These are phyloP conservation scores for Mycena floridula DNA, from an alignment of 768 basidiomycete genomes.

Conservation along the genomic window DNA sequence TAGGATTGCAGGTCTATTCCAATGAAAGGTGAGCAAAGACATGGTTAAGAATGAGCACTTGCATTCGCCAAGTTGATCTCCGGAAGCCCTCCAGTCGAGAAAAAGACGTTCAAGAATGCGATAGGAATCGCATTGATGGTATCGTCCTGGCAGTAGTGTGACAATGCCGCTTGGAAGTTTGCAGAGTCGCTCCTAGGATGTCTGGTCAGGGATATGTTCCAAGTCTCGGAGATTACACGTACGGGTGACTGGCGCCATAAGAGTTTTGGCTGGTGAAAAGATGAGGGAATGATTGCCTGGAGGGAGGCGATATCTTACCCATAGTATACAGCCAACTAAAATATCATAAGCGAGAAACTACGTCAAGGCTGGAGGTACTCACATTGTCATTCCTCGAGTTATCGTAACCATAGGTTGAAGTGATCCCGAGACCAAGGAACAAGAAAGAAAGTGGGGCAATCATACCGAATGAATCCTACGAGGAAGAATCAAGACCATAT, in stretches of 20 bases:
- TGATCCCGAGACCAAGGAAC: not conserved
- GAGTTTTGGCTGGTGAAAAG: slow-evolving; percentile 43
- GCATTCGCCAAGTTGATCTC: slow-evolving; percentile 59
- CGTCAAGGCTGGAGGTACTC: slow-evolving; percentile 6
- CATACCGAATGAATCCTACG: too few species aligned
- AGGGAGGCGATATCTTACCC: too few species aligned
- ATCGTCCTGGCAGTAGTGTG: slow-evolving; percentile 33
- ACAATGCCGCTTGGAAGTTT: not conserved
- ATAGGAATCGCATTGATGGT: slow-evolving; percentile 54
- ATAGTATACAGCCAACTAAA: slow-evolving; percentile 26
- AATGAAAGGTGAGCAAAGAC: not conserved
- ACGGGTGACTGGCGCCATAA: slow-evolving; percentile 43
- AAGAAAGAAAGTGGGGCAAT: too few species aligned
- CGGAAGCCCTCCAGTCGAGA: slow-evolving; percentile 50
- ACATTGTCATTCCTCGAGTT: slow-evolving; percentile 33
- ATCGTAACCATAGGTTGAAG: slow-evolving; percentile 22
- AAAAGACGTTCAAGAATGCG: slow-evolving; percentile 58
- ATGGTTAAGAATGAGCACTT: slow-evolving; percentile 9
- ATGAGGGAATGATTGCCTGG: slow-evolving; percentile 2
- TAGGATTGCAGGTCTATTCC: slow-evolving; percentile 42
- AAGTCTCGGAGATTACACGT: slow-evolving; percentile 29
- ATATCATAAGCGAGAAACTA: not conserved
- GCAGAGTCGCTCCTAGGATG: slow-evolving; percentile 43
- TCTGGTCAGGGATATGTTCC: slow-evolving; percentile 43
- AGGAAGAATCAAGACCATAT: too few species aligned